A percentile compares a stretch with the other conserved stretches of the same genome.
These are phyloP conservation scores for Ballota nigra DNA, from an alignment of 257 asterid species.

Conservation along the genomic window DNA sequence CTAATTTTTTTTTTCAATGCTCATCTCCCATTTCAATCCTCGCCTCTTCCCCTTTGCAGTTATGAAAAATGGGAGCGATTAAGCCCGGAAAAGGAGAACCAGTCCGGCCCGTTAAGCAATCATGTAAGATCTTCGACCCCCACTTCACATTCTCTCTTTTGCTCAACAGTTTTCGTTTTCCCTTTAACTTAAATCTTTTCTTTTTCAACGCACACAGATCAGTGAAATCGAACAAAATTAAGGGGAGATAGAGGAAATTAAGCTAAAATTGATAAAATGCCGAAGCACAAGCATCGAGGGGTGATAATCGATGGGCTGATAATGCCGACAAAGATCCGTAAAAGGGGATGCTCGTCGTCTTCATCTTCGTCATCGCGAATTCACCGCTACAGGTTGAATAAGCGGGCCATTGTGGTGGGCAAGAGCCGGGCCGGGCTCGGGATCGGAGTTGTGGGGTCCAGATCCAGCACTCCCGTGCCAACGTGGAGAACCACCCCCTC, in stretches of 20 bases:
- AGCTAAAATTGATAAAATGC: slow-evolving; percentile 27
- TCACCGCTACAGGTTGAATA: slow-evolving; percentile 52
- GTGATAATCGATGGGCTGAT: slow-evolving; percentile 27
- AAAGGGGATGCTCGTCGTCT: slow-evolving; percentile 77
- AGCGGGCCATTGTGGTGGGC: slow-evolving; percentile 69
- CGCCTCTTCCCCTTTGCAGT: too few relatives aligned
- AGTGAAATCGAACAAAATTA: background rate
- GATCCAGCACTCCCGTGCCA: slow-evolving; percentile 79
- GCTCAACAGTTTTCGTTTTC: background rate
- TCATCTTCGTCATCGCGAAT: slow-evolving; percentile 76
- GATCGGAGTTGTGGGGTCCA: slow-evolving; percentile 37
- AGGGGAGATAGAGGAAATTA: background rate
- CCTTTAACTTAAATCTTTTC: background rate
- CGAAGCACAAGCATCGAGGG: slow-evolving; percentile 39
- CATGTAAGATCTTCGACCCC: slow-evolving; percentile 27
- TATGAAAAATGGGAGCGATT: too few relatives aligned
- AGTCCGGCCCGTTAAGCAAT: background rate
- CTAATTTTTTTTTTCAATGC: background rate
- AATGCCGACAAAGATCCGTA: slow-evolving; percentile 57
- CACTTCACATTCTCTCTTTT: background rate
- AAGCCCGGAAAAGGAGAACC: background rate
- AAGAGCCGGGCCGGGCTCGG: slow-evolving; percentile 49
- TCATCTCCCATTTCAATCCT: too few relatives aligned
- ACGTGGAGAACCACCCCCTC: slow-evolving; percentile 58
- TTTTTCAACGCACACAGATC: slow-evolving; percentile 8